Percentiles rank a stretch among this genome's conserved stretches.
Evolutionary conservation across 2,329 filamentous ascomycete genomes (phyloP).

Genomic region (Trichothecium sympodiale): DNA sequence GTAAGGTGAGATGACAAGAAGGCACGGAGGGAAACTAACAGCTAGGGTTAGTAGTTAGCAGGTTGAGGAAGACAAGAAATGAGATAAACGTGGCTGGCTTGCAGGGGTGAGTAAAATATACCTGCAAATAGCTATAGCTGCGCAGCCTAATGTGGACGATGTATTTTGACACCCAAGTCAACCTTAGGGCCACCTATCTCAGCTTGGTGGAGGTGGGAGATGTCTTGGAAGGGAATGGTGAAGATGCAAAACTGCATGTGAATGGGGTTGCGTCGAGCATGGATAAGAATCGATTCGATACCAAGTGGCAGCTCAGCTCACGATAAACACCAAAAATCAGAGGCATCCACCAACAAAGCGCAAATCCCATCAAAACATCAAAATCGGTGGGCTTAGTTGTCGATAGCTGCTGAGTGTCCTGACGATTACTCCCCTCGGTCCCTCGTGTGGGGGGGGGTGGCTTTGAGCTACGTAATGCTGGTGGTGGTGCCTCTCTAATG

Average conservation of each 20-base stretch:
- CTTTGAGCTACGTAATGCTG: background rate
- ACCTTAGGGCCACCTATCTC: background rate
- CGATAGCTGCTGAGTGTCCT: too few species aligned
- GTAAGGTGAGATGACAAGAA: too few species aligned
- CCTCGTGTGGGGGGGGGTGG: too few species aligned
- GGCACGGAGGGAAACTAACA: background rate
- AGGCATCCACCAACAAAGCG: too few species aligned
- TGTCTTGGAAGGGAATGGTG: background rate
- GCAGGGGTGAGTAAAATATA: too few species aligned
- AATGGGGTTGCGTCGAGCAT: background rate
- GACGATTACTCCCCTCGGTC: too few species aligned
- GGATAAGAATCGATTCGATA: background rate
- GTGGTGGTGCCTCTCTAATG: constrained; percentile 1
- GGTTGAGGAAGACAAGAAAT: constrained; percentile 1
- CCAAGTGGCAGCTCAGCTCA: too few species aligned
- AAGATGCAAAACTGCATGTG: background rate
- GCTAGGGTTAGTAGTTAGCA: constrained; percentile 1
- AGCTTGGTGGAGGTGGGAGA: background rate
- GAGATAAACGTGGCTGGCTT: background rate
- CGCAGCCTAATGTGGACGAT: too few species aligned
- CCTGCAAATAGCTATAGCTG: background rate
- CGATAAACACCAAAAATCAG: background rate
- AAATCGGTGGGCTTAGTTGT: too few species aligned
- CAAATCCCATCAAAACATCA: too few species aligned
- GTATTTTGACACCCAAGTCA: too few species aligned